Base-by-base conservation (phyloP, 2,329 filamentous ascomycete species). In the Passalora sequoiae region DNA sequence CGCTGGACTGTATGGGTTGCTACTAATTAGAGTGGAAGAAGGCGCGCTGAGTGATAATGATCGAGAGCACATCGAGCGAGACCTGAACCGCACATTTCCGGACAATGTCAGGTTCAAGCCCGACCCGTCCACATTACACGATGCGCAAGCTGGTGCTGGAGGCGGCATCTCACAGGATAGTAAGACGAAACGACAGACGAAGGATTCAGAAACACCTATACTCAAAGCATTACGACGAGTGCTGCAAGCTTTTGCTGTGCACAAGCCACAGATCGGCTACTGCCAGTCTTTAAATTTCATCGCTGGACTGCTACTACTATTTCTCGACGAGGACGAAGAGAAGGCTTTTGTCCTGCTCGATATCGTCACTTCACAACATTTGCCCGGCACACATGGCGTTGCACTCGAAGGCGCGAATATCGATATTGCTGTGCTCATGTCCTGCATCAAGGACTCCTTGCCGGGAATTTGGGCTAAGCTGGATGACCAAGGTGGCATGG, bases 241-340 rank as follows among this genome's bases (percentile, higher is more conserved):
- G 1, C 72, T 97, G 19, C 85, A 87, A 59, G 89, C 89, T 8
- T 97, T 96, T 64, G 83, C 91, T 2, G 77, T 95, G 30, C 87
- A 95, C 68, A 94, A 94, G 57, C 89, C 91, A 1, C 79, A 79
- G 42, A 94, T 96, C 55, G 91, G 91, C 10, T 97, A 97, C 66
- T 97, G 91, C 60, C 91, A 97, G 64, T 94, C 86, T 15, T 78
- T 97, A 21, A 97, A 97, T 66, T 97, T 97, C 66, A 77, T 97
- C 38, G 89, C 91, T 4, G 91, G 89, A 3, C 76, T 97, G 40
- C 73, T 97, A 1, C 78, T 97, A 2, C 75, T 97, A 2, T 96
- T 97, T 63, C 81, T 96, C 38, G 66, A 72, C 50, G 60, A 79
- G 77, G 82, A 85, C 3, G 91, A 95, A 63, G 89, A 96, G 65